Percentiles rank a stretch among this genome's conserved stretches.
These are phyloP conservation scores for Vigna radiata DNA, from an alignment of 306 rosid species.

Conservation along the genomic window DNA sequence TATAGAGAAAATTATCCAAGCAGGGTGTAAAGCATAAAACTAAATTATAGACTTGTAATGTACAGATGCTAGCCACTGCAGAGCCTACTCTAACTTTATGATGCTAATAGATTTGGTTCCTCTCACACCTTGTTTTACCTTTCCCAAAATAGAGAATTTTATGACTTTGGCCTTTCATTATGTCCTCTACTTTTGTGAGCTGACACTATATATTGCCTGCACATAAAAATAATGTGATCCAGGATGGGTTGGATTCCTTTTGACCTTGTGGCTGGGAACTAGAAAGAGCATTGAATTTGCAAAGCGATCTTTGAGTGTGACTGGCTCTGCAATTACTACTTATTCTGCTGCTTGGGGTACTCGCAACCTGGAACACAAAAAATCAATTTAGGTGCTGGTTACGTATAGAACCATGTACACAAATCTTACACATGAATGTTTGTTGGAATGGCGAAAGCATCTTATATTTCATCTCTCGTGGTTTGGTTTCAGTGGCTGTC, in stretches of 20 bases:
- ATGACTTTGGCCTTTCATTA: slow-evolving; percentile 18
- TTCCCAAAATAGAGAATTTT: slow-evolving; percentile 8
- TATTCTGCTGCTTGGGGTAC: slow-evolving; percentile 63
- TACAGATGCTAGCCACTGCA: slow-evolving; percentile 25
- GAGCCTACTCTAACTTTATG: slow-evolving; percentile 18
- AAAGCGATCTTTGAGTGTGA: slow-evolving; percentile 52
- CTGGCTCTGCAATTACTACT: slow-evolving; percentile 67
- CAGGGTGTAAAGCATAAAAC: neutral
- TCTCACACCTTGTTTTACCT: neutral
- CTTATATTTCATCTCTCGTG: slow-evolving; percentile 33
- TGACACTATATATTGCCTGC: slow-evolving; percentile 31
- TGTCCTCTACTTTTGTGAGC: slow-evolving; percentile 13
- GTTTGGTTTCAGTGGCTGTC: slow-evolving; percentile 32
- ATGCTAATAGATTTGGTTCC: slow-evolving; percentile 18
- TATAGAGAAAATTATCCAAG: too few species aligned
- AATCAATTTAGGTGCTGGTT: slow-evolving; percentile 36
- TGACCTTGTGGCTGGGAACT: slow-evolving; percentile 61
- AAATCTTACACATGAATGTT: neutral
- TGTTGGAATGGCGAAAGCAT: slow-evolving; percentile 33
- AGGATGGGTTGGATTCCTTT: slow-evolving; percentile 90
- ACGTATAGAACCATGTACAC: neutral
- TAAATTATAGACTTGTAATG: slow-evolving; percentile 22
- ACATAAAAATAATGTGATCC: slow-evolving; percentile 37
- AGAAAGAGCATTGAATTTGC: slow-evolving; percentile 68
- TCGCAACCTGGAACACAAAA: slow-evolving; percentile 30